Base-by-base conservation (phyloP, 371 early-diverging fungal species). In the Haplosporangium sp. region DNA sequence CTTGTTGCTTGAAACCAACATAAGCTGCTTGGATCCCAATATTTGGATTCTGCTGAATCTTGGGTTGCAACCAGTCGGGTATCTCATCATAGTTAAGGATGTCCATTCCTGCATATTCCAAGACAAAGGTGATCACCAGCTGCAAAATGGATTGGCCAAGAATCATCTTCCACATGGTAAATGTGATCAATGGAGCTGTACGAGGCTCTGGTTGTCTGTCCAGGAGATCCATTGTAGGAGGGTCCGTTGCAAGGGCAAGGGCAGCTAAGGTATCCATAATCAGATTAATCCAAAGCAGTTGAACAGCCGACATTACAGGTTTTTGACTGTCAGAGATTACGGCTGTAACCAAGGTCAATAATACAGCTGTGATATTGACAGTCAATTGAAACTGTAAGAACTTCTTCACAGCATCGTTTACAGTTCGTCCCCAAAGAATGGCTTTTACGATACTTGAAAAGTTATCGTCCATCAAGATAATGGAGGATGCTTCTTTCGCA, bases 231-330 rank as follows among this genome's bases (percentile, higher is more conserved):
- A 84, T 66, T 0, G 90, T 90, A 60, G 94, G 94, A 17, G 90
- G 86, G 70, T 95, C 93, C 0, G 93, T 92, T 0, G 94, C 94
- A 0, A 95, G 83, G 0, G 92, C 94, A 11, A 94, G 74, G 13
- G 95, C 93, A 2, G 91, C 94, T 58, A 95, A 83, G 0, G 92
- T 92, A 79, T 95, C 94, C 93, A 94, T 94, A 52, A 94, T 92
- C 63, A 94, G 65, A 67, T 94, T 95, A 61, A 95, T 86, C 95
- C 95, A 95, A 6, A 95, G 77, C 7, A 95, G 77, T 74, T 94
- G 93, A 0, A 94, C 91, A 3, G 95, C 87, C 7, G 90, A 89
- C 64, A 94, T 77, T 10, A 91, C 88, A 0, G 90, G 86, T 44
- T 84, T 65, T 27, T 81, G 86, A 34, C 89, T 84, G 2, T 83